Evolutionary conservation across 352 stramenopile genomes (phyloP).

Genomic region (Globisporangium orthogonon): DNA sequence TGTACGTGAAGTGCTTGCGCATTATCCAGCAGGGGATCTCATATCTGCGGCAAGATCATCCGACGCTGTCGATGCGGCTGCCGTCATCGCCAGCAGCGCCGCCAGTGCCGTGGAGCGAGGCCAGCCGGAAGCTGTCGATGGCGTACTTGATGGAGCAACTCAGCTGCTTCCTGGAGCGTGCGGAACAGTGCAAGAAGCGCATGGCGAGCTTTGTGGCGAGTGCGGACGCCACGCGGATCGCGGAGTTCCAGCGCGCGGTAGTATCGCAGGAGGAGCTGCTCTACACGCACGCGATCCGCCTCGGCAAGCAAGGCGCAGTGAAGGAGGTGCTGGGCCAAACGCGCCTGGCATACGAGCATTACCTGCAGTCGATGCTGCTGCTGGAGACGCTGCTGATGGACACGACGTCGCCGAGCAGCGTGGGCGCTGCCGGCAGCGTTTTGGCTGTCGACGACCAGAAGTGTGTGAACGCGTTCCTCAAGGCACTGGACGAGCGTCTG

Average conservation of each 20-base stretch:
- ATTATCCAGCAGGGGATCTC: constrained; percentile 54
- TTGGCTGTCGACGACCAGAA: constrained; percentile 49
- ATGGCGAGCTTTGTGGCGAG: constrained; percentile 24
- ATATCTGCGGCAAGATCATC: constrained; percentile 57
- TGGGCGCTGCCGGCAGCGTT: neutral
- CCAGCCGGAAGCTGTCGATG: constrained; percentile 55
- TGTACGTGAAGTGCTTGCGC: constrained; percentile 68
- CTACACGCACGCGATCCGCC: constrained; percentile 52
- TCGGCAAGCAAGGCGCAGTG: constrained; percentile 57
- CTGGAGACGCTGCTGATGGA: constrained; percentile 62
- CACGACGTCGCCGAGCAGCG: constrained; percentile 10
- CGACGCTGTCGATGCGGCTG: constrained; percentile 18
- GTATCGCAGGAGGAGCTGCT: constrained; percentile 55
- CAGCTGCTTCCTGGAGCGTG: constrained; percentile 51
- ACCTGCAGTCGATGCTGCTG: constrained; percentile 50
- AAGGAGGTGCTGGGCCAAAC: constrained; percentile 65
- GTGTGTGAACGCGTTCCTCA: constrained; percentile 38
- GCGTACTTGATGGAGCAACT: constrained; percentile 55
- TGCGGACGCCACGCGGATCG: constrained; percentile 6
- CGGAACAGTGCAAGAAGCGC: constrained; percentile 53
- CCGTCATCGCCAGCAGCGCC: constrained; percentile 15
- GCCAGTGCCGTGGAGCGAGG: constrained; percentile 27
- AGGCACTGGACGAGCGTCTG: constrained; percentile 41
- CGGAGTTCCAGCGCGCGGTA: constrained; percentile 17
- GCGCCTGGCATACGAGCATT: constrained; percentile 45